phyloP scores from a whole-genome alignment of 192 early-diverging fungal genomes.

The Rhizophagus sp. region DNA sequence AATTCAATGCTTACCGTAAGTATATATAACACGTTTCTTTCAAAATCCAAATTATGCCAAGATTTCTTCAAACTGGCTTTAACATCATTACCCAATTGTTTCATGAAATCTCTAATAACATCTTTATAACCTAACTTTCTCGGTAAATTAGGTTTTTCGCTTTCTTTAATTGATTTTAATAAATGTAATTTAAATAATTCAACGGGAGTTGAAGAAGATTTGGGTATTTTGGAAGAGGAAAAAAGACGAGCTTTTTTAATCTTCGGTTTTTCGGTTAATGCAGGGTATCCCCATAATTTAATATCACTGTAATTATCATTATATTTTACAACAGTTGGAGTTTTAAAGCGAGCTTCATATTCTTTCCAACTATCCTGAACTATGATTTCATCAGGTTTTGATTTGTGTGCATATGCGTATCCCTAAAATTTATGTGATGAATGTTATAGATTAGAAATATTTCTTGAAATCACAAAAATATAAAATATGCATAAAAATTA shows the following conservation, averaged over 20 bases:
- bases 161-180: background rate
- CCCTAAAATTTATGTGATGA: background rate
- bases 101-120: conserved; percentile 7
- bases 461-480: background rate
- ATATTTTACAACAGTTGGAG: background rate
- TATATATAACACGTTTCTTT: background rate
- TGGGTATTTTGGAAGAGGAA: background rate
- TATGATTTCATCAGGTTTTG: background rate
- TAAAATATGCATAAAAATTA: too few relatives aligned
- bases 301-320: background rate
- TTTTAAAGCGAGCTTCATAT: background rate
- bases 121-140: background rate
- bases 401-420: background rate
- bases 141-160: background rate
- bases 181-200: conserved; percentile 15
- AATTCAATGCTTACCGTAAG: background rate
- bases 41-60: background rate
- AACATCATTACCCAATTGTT: background rate
- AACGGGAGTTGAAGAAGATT: background rate
- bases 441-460: too few relatives aligned
- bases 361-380: background rate
- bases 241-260: background rate
- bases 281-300: background rate
- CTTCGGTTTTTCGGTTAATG: background rate
- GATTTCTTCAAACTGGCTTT: background rate